Conservation (phyloP, 345 rosid genomes). For the Dipteronia dyeriana region DNA sequence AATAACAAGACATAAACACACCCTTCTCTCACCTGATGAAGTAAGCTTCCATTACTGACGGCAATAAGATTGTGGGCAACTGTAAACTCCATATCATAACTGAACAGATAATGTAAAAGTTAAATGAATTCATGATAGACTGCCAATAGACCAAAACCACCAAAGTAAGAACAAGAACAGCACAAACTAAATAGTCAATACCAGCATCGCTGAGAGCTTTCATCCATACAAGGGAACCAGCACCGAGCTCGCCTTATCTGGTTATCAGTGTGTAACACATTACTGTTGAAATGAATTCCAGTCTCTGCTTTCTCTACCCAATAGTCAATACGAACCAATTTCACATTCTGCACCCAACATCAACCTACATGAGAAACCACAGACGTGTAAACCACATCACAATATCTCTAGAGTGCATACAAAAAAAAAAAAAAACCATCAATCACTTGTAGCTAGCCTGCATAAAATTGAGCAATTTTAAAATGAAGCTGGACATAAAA, state of each 20-base stretch:
- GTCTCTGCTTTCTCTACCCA: conserved; percentile 88
- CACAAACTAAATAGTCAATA: conserved; percentile 28
- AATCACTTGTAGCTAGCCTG: neutral
- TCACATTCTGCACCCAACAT: conserved; percentile 92
- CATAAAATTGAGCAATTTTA: neutral
- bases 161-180: neutral
- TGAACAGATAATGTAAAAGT: conserved; percentile 35
- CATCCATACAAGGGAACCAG: conserved; percentile 97
- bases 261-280: conserved; percentile 79
- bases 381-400: conserved; percentile 36
- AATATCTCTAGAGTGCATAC: conserved; percentile 19
- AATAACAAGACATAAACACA: conserved; percentile 21
- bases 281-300: conserved; percentile 84
- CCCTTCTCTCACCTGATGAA: conserved; percentile 69
- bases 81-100: conserved; percentile 93
- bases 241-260: conserved; percentile 94
- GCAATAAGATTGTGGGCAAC: conserved; percentile 90
- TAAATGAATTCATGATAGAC: neutral
- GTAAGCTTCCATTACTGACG: conserved; percentile 83
- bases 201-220: conserved; percentile 86
- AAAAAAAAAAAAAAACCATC: neutral
- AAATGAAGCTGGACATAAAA: neutral
- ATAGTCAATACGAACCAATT: conserved; percentile 75
- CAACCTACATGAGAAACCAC: conserved; percentile 55
- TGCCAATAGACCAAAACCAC: conserved; percentile 1